Conservation (phyloP, 495 filamentous ascomycete genomes). For the Talaromyces proteolyticus region DNA sequence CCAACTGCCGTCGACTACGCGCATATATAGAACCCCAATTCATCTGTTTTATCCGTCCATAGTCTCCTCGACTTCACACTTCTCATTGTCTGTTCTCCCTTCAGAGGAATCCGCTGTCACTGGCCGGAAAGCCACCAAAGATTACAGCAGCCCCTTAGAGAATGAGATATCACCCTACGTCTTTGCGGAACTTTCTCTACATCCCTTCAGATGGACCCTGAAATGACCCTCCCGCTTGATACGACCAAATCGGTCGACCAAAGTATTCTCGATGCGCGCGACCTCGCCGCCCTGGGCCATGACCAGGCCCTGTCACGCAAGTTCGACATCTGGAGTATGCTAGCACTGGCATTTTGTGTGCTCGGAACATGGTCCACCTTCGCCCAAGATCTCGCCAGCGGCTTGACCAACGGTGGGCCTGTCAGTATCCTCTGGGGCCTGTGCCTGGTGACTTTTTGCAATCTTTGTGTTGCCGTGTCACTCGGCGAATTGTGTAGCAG, state of each 20-base stretch:
- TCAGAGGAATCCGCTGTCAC: background rate
- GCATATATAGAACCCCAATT: too few species aligned
- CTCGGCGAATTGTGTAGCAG: slow-evolving; percentile 39
- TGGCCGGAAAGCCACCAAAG: background rate
- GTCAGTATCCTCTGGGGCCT: slow-evolving; percentile 44
- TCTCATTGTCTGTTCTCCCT: too few species aligned
- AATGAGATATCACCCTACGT: slow-evolving; percentile 2
- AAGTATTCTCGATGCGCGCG: slow-evolving; percentile 37
- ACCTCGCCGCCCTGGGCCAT: slow-evolving; percentile 44
- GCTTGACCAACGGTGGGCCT: slow-evolving; percentile 36
- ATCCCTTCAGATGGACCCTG: slow-evolving; percentile 21
- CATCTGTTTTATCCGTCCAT: too few species aligned
- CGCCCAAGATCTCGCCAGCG: slow-evolving; percentile 35
- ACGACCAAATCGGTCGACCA: slow-evolving; percentile 23
- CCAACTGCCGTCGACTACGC: too few species aligned
- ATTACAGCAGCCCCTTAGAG: background rate
- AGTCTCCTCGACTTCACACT: too few species aligned
- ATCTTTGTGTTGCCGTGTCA: slow-evolving; percentile 37
- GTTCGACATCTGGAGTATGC: slow-evolving; percentile 42
- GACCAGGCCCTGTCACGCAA: slow-evolving; percentile 41
- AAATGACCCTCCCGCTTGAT: slow-evolving; percentile 25
- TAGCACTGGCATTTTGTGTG: slow-evolving; percentile 37
- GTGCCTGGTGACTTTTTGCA: slow-evolving; percentile 33
- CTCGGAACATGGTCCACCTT: slow-evolving; percentile 42
- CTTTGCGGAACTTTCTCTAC: background rate